phyloP scores from a whole-genome alignment of 441 rosid species.

The Theobroma grandiflorum region DNA sequence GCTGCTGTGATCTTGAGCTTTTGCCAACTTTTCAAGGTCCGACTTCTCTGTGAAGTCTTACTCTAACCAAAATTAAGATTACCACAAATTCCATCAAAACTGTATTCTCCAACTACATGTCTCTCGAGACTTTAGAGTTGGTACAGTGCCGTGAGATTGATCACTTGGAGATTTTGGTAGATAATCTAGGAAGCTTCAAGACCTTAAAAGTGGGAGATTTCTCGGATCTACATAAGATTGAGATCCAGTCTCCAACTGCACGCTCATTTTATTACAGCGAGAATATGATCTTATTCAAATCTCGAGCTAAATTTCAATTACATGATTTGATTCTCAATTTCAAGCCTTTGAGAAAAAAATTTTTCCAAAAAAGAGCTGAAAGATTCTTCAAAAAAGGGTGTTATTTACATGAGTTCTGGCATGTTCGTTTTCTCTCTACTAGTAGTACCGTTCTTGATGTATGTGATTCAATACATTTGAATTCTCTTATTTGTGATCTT shows the following conservation, averaged over 20 bases:
- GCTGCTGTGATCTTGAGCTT: neutral
- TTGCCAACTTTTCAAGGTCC: neutral
- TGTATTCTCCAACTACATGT: neutral
- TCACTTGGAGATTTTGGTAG: slow-evolving; percentile 5
- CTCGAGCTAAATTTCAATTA: neutral
- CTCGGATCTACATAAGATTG: neutral
- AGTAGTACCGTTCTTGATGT: too few species aligned
- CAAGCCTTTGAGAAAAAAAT: too few species aligned
- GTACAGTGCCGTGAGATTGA: neutral
- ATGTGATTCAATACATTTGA: too few species aligned
- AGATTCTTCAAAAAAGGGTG: neutral
- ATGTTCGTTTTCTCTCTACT: too few species aligned
- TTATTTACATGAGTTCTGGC: too few species aligned
- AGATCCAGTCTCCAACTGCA: neutral
- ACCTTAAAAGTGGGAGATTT: slow-evolving; percentile 23
- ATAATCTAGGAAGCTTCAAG: slow-evolving; percentile 2
- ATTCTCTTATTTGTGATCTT: too few species aligned
- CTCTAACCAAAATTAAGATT: neutral
- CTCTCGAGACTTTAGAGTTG: slow-evolving; percentile 23
- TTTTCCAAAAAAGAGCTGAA: too few species aligned
- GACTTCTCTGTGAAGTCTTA: neutral
- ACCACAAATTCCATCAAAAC: neutral
- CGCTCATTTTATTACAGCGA: neutral
- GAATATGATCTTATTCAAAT: neutral
- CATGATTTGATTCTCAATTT: slow-evolving; percentile 6